Base-by-base conservation (phyloP, 768 basidiomycete species). In the Artomyces pyxidatus region DNA sequence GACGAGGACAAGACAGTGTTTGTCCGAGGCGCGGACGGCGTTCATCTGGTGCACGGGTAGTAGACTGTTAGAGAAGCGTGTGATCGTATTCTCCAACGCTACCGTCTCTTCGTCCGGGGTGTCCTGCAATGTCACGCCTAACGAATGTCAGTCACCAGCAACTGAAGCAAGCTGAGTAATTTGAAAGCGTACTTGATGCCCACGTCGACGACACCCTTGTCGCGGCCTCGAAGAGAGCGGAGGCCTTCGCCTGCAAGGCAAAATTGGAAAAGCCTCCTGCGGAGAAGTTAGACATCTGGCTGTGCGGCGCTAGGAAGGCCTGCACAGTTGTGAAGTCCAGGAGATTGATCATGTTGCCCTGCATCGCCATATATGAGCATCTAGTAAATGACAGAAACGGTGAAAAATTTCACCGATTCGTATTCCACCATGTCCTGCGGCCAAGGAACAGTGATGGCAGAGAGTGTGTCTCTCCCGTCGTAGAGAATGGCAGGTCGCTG, bases 361-460 rank as follows among this genome's bases (percentile, higher is more conserved):
- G 54, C 16, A 27, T n/a, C n/a, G n/a, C n/a, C n/a, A n/a, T n/a
- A n/a, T n/a, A n/a, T n/a, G n/a, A n/a, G n/a, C n/a, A n/a, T n/a
- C n/a, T n/a, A n/a, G n/a, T n/a, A n/a, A n/a, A n/a, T n/a, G n/a
- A n/a, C n/a, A n/a, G n/a, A n/a, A n/a, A n/a, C n/a, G n/a, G n/a
- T n/a, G n/a, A n/a, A n/a, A n/a, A n/a, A n/a, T 42, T 76, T 62
- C 63, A 84, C 88, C 43, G 74, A 69, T 65, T 83, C 80, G 56
- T 89, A 89, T 52, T 85, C 82, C 52, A 80, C 73, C 62, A 85
- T 74, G 43, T 74, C 70, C 62, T 85, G 80, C 17, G 88, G 85
- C 85, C 86, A 90, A 11, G 86, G 85, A 59, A 81, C 81, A 53
- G 73, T 75, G 54, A 88, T 81, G 17, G 81, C 71, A 38, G 77